Evolutionary conservation across 1,139 yeast species (phyloP).

Genomic region (Lodderomyces parapsilosis): DNA sequence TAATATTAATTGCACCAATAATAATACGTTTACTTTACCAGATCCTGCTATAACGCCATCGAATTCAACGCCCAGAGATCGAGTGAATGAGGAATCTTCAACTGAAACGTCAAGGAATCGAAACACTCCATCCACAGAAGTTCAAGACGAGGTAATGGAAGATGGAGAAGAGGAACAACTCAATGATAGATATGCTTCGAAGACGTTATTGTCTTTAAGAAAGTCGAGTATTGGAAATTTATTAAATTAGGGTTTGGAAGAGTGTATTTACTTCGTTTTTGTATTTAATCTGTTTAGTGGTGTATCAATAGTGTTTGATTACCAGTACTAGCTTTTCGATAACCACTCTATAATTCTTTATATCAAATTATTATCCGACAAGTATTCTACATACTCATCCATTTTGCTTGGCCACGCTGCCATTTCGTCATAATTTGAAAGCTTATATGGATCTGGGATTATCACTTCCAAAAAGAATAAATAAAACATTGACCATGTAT

Average conservation of each 20-base stretch:
- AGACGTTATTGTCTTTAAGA: constrained; percentile 42
- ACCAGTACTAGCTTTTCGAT: not conserved
- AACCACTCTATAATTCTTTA: not conserved
- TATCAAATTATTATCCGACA: constrained; percentile 32
- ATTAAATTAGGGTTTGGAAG: constrained; percentile 35
- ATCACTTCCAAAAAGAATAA: constrained; percentile 59
- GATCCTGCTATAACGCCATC: constrained; percentile 36
- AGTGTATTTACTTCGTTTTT: constrained; percentile 1
- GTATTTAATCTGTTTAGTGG: not conserved
- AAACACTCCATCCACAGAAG: constrained; percentile 12
- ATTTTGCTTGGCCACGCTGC: constrained; percentile 92
- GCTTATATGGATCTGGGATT: constrained; percentile 44
- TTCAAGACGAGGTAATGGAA: constrained; percentile 18
- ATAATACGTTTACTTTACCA: constrained; percentile 32
- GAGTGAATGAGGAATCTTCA: constrained; percentile 20
- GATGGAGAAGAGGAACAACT: constrained; percentile 11
- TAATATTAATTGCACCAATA: constrained; percentile 4
- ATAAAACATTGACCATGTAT: constrained; percentile 83
- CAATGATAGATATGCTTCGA: constrained; percentile 39
- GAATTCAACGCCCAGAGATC: constrained; percentile 26
- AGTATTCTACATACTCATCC: constrained; percentile 76
- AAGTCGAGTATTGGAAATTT: constrained; percentile 45
- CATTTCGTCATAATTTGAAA: constrained; percentile 64
- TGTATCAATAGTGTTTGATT: not conserved
- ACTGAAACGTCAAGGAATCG: constrained; percentile 12